Evolutionary conservation across 108 stramenopile genomes (phyloP), one percentile per base, ranked within the genome.

Genomic region (Pseudonitzschia pungens): DNA sequence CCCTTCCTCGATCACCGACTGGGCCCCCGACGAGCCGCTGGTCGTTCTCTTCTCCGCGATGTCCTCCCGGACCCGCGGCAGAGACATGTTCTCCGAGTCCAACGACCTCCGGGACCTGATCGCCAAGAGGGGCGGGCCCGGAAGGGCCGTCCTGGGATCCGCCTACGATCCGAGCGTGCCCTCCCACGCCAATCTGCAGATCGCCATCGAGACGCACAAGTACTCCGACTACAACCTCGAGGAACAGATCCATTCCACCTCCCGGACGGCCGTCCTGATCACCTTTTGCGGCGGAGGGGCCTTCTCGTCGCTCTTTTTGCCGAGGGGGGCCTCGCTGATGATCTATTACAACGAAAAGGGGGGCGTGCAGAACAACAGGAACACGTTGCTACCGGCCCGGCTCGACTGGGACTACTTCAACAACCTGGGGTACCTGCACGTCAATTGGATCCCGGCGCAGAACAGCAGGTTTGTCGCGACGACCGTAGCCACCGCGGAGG

Each of bases 351-450:
- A 44, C 1, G 73, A 67, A 66, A 41, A 40, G 1, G 81, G 81
- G 54, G 87, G 82, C 14, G 22, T 76, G 14, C 40, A 67, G 20
- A 54, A 60, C 51, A 56, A 64, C 56, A 57, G 48, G 31, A 8
- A 44, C 4, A 75, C 50, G 1, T 53, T 41, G 1, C 31, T 20
- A 41, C 87, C 87, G 1, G 87, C 85, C 0, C 72, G 77, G 36
- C 51, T 89, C 65, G 87, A 89, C 58, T 89, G 79, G 81, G 87
- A 89, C 41, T 62, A 40, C 40, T 62, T 62, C 60, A 81, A 82
- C 50, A 58, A 73, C 43, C 21, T 36, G 20, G 74, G 68, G 0
- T 72, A 85, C 33, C 28, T 85, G 7, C 74, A 78, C 16, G 79
- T 77, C 18, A 74, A 79, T 73, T 85, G 84, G 84, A 42, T 85